phyloP scores from a whole-genome alignment of 78 protist genomes.

The Isochrysis galbana region DNA sequence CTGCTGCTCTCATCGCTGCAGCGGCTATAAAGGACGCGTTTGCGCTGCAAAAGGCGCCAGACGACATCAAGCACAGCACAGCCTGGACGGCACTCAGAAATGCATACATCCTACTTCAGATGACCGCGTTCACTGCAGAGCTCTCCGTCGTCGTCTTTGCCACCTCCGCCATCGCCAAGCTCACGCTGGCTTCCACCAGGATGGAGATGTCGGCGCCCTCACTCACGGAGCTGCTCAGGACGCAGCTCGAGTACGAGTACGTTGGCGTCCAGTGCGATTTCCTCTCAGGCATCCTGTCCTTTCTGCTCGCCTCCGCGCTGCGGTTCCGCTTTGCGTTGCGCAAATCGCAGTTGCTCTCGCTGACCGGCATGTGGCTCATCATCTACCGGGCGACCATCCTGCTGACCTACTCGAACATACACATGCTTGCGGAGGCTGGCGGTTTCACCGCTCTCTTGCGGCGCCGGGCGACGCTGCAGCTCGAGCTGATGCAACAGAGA shows the following conservation, averaged over 20 bases:
- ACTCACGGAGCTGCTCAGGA: background rate
- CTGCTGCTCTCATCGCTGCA: background rate
- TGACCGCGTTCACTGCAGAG: background rate
- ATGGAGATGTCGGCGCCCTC: background rate
- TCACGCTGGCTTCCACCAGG: background rate
- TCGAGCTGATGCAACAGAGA: too few species aligned
- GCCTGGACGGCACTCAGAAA: background rate
- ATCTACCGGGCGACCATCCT: background rate
- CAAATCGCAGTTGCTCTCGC: background rate
- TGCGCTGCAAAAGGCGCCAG: background rate
- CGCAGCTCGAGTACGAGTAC: background rate
- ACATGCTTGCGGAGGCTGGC: too few species aligned
- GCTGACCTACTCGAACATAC: background rate
- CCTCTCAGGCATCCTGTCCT: background rate
- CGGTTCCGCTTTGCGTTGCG: background rate
- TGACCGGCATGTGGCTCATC: background rate
- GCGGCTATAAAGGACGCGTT: constrained; percentile 8
- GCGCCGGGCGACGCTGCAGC: too few species aligned
- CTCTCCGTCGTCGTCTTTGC: background rate
- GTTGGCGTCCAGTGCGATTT: background rate
- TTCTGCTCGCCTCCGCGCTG: background rate
- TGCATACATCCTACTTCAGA: background rate
- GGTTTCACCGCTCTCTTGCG: too few species aligned
- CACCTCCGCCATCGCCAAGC: background rate
- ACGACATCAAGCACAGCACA: background rate